A percentile compares a stretch with the other conserved stretches of the same genome.
phyloP scores from a whole-genome alignment of 2,329 filamentous ascomycete genomes.

The Fusarium denticulatum region DNA sequence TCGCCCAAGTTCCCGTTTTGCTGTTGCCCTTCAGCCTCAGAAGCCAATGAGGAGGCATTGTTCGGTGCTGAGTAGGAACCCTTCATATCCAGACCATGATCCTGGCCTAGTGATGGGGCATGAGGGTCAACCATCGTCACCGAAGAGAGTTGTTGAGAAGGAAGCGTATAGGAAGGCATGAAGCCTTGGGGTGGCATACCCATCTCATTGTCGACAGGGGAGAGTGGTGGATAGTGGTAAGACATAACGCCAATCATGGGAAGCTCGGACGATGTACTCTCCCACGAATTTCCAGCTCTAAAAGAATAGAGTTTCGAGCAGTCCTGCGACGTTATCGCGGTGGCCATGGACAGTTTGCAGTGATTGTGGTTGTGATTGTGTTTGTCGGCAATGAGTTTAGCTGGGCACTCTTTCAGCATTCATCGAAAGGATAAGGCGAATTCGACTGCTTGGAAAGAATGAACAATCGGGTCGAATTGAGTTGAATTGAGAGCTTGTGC shows the following conservation, averaged over 20 bases:
- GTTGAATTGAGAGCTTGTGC: slow-evolving; percentile 2
- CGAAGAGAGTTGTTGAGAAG: slow-evolving; percentile 45
- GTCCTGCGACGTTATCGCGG: slow-evolving; percentile 19
- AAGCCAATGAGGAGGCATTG: slow-evolving; percentile 54
- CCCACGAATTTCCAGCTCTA: slow-evolving; percentile 15
- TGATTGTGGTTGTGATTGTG: neutral
- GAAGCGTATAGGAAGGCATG: slow-evolving; percentile 44
- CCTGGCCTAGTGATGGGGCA: slow-evolving; percentile 50
- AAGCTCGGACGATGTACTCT: slow-evolving; percentile 9
- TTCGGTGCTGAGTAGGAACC: slow-evolving; percentile 62
- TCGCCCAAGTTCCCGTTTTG: slow-evolving; percentile 54
- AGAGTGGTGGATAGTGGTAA: slow-evolving; percentile 59
- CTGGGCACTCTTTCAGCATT: neutral
- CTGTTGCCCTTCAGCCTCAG: slow-evolving; percentile 46
- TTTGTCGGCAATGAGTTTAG: neutral
- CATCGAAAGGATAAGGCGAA: neutral
- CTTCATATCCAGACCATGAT: slow-evolving; percentile 53
- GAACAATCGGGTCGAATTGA: slow-evolving; percentile 8
- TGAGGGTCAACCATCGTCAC: slow-evolving; percentile 47
- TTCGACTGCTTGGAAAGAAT: slow-evolving; percentile 4
- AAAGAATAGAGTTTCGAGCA: slow-evolving; percentile 22
- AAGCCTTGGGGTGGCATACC: slow-evolving; percentile 53
- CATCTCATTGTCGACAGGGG: slow-evolving; percentile 54
- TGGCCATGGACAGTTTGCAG: slow-evolving; percentile 31
- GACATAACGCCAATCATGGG: slow-evolving; percentile 52